Evolutionary conservation across 345 rosid species (phyloP), one percentile per base, ranked within the genome.

Genomic region (Rhizophora apiculata): DNA sequence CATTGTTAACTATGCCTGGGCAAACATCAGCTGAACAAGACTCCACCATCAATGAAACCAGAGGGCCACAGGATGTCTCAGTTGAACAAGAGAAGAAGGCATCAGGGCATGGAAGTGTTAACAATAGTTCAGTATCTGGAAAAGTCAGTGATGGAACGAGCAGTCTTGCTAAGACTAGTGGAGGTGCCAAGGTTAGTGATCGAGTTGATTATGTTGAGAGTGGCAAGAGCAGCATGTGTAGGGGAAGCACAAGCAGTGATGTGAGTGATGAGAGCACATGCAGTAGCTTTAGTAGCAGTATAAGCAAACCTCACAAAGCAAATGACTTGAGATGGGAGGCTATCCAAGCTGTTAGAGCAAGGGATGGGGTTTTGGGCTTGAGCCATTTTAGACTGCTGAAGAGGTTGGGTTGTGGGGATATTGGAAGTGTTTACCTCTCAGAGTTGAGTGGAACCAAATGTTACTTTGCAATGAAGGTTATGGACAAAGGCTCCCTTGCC

Each of bases 311-410:
- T 26, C 98, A 92, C 71, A 90, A 89, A 77, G 92, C 89, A 26
- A 89, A 92, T 63, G 98, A 92, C 75, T 68, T 83, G 80, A 87
- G 96, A 70, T 92, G 98, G 98, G 98, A 89, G 83, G 98, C 96
- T 39, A 92, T 92, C 74, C 96, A 89, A 70, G 91, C 87, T 0
- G 88, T 90, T 24, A 84, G 91, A 77, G 77, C 77, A 31, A 84
- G 80, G 62, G 94, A 92, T 74, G 95, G 94, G 29, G 75, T 67
- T 72, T 74, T 92, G 76, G 95, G 96, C 65, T 79, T 93, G 57
- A 90, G 83, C 80, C 96, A 88, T 66, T 92, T 93, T 75, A 87
- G 93, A 70, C 83, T 93, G 58, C 87, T 90, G 21, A 93, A 87
- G 85, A 84, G 98, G 80, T 82, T 92, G 71, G 98, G 98, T 31